Evolutionary conservation across 139 green algal genomes (phyloP).

Genomic region (Haematococcus sp.): DNA sequence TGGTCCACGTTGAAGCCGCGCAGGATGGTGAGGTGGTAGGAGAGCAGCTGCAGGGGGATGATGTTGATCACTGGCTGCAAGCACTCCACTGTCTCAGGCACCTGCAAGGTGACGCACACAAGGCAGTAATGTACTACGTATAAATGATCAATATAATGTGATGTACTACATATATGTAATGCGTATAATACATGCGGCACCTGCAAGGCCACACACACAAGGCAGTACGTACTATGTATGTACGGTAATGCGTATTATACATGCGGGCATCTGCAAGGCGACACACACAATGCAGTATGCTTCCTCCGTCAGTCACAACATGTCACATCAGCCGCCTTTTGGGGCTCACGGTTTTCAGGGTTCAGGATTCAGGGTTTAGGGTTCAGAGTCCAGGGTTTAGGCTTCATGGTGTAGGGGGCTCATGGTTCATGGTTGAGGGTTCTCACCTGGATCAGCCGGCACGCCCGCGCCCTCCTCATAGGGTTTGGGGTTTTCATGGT

Average conservation of each 20-base stretch:
- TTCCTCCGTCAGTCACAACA: background rate
- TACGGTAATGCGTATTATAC: background rate
- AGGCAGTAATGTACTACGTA: background rate
- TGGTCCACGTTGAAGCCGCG: conserved; percentile 94
- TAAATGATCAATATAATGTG: background rate
- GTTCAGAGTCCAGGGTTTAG: no score
- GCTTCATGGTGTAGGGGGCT: no score
- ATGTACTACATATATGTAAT: background rate
- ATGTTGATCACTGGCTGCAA: conserved; percentile 97
- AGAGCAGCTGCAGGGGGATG: conserved; percentile 93
- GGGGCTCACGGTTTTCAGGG: no score
- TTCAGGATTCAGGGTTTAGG: no score
- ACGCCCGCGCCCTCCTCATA: no score
- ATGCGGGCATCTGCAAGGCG: background rate
- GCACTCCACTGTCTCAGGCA: conserved; percentile 74
- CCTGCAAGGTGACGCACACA: conserved; percentile 34
- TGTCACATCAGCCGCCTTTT: no score
- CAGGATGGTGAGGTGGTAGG: conserved; percentile 93
- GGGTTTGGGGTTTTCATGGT: no score
- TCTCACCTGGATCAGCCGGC: no score
- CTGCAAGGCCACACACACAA: background rate
- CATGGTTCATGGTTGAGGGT: no score
- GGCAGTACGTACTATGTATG: background rate
- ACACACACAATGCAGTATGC: no score
- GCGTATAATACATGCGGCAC: background rate